phyloP scores from a whole-genome alignment of 1,139 yeast genomes.

The Entelexis paramagnoliae region DNA sequence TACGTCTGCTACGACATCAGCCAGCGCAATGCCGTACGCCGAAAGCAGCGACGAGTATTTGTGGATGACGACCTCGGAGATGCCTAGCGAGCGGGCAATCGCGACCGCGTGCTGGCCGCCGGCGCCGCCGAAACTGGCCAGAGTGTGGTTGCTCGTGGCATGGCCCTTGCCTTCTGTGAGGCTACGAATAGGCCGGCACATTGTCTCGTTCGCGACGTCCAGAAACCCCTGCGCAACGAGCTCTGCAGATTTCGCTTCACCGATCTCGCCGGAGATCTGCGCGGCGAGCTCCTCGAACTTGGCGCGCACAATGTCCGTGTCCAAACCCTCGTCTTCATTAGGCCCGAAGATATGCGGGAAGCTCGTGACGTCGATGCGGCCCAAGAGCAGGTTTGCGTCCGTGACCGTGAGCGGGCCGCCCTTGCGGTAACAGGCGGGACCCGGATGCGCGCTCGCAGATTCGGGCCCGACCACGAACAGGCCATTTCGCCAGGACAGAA shows the following conservation, averaged over 20 bases:
- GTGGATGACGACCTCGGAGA: constrained; percentile 38
- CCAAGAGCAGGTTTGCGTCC: constrained; percentile 45
- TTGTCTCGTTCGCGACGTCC: constrained; percentile 43
- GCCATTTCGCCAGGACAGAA: constrained; percentile 42
- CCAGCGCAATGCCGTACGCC: constrained; percentile 45
- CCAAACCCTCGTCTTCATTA: constrained; percentile 41
- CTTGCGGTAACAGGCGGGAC: constrained; percentile 49
- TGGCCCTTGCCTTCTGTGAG: constrained; percentile 45
- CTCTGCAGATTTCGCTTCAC: constrained; percentile 31
- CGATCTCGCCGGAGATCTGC: constrained; percentile 35
- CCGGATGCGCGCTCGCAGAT: constrained; percentile 49
- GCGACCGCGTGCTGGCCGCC: constrained; percentile 47
- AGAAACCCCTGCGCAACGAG: constrained; percentile 44
- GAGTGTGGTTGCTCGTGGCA: constrained; percentile 35
- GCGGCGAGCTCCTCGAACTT: constrained; percentile 38
- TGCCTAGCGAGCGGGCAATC: constrained; percentile 39
- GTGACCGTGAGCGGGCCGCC: constrained; percentile 49
- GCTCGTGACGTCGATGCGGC: constrained; percentile 41
- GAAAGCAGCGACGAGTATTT: constrained; percentile 42
- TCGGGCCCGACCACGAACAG: constrained; percentile 48
- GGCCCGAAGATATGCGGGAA: constrained; percentile 50
- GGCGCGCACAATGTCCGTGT: constrained; percentile 33
- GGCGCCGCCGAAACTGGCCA: constrained; percentile 47
- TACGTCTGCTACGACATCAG: constrained; percentile 47
- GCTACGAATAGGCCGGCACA: constrained; percentile 44